Base-by-base conservation (phyloP, 139 green algal genomes). In the Picochlorum costavermella region DNA sequence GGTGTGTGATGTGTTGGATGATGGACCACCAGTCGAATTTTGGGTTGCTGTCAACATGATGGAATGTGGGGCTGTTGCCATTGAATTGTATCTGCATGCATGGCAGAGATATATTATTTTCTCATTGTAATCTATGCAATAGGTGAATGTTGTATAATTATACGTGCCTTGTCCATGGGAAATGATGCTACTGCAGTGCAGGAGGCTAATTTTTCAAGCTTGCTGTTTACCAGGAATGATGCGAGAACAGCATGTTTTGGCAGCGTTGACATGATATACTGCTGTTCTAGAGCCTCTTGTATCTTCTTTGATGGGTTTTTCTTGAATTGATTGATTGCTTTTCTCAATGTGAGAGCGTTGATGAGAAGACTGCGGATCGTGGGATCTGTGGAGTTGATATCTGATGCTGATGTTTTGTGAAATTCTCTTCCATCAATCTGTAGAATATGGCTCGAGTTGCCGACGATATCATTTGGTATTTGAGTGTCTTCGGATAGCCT, bases 11-110 rank as follows among this genome's bases (percentile, higher is more conserved):
- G 4, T 33, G 17, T 28, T 59, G 50, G 14, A 59, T 59, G 14
- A 59, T 59, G 17, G 50, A 30, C 50, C 50, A 59, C 50, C 50
- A 59, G 25, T 59, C 50, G 13, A 59, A 59, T 59, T 25, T 30
- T 6, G 50, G 50, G 14, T 59, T 30, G 25, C 12, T 30, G 25
- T 33, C 12, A 11, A 59, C 25, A 11, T 33, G 50, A 59, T 59
- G 25, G 50, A 17, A 33, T 17, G n/a, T 14, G 11, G 50, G 50
- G 50, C 50, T 12, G 14, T 25, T 37, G 23, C 50, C 50, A 59
- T 53, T 53, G 46, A 53, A 53, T 23, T 53, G 46, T 53, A 53
- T 53, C 46, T 53, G 46, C 16, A 53, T 28, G 16, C 5, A 28
- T 28, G n/a, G 17, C 4, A 20, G 20, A 23, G 0, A 23, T 23